These are phyloP conservation scores for Coniochaeta sp. DNA, from an alignment of 2,329 filamentous ascomycete genomes.

Conservation along the genomic window DNA sequence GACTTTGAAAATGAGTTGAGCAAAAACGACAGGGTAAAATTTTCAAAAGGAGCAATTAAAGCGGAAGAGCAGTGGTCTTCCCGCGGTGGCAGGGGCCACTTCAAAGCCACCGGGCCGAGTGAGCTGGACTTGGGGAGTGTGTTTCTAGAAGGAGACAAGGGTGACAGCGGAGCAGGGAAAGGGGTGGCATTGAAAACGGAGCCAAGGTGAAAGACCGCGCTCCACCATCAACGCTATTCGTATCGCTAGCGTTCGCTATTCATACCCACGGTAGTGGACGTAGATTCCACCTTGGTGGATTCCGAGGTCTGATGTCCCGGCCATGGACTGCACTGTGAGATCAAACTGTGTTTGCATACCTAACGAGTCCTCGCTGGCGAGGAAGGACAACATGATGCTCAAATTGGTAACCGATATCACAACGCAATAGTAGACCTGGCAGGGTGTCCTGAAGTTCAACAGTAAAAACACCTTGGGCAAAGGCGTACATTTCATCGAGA, in stretches of 20 bases:
- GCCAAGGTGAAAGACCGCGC: not conserved
- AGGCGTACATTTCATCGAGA: not conserved
- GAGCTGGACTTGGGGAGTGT: constrained; percentile 6
- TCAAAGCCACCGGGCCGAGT: constrained; percentile 4
- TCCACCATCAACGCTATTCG: not conserved
- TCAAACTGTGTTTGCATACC: not conserved
- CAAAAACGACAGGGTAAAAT: constrained; percentile 7
- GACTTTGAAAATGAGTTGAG: constrained; percentile 2
- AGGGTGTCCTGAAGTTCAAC: not conserved
- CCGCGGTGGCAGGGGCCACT: constrained; percentile 3
- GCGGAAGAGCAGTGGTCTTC: constrained; percentile 7
- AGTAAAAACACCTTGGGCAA: not conserved
- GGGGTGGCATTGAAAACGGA: constrained; percentile 7
- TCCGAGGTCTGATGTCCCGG: not conserved
- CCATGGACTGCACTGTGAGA: not conserved
- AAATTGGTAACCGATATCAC: not conserved
- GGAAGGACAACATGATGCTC: not conserved
- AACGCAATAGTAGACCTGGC: not conserved
- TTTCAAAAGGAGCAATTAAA: constrained; percentile 16
- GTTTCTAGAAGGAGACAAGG: constrained; percentile 10
- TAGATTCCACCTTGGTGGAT: not conserved
- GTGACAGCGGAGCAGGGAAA: not conserved
- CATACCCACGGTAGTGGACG: not conserved
- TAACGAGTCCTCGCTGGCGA: not conserved
- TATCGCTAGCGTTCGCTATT: not conserved